Percentiles rank a stretch among this genome's conserved stretches.
phyloP scores from a whole-genome alignment of 805 yeast species.

The Debaryomyces castellii region DNA sequence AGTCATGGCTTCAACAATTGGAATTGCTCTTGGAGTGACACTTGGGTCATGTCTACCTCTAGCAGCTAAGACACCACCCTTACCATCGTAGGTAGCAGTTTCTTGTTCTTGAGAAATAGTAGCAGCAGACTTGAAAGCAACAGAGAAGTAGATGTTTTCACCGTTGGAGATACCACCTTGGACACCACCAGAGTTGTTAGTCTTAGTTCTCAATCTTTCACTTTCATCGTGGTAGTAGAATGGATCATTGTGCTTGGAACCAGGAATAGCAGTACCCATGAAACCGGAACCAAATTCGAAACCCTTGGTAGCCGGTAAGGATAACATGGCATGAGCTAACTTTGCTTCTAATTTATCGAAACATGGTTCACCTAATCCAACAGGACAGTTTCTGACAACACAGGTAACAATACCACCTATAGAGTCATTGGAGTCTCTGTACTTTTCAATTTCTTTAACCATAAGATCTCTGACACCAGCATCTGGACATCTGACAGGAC shows the following conservation, averaged over 20 bases:
- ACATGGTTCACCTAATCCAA: conserved; percentile 97
- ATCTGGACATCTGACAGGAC: conserved; percentile 95
- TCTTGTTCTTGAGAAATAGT: conserved; percentile 91
- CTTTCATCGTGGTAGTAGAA: conserved; percentile 62
- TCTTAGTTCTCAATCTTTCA: conserved; percentile 73
- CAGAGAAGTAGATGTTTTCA: conserved; percentile 89
- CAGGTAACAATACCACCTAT: conserved; percentile 98
- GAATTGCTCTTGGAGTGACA: conserved; percentile 97
- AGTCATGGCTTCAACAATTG: conserved; percentile 97
- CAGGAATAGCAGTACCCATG: conserved; percentile 83
- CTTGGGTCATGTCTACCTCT: conserved; percentile 98
- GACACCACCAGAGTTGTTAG: conserved; percentile 94
- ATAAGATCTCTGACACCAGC: conserved; percentile 65
- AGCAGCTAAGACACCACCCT: conserved; percentile 84
- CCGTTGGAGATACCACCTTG: conserved; percentile 99
- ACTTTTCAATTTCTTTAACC: conserved; percentile 83
- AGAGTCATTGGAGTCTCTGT: conserved; percentile 84
- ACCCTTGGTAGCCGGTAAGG: conserved; percentile 97
- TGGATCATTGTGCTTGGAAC: conserved; percentile 91
- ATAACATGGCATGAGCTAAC: conserved; percentile 96
- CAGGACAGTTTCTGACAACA: conserved; percentile 89
- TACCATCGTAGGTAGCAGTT: conserved; percentile 87
- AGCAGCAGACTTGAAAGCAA: conserved; percentile 98
- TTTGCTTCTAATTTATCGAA: conserved; percentile 95
- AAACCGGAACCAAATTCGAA: conserved; percentile 98